A percentile compares a stretch with the other conserved stretches of the same genome.
Evolutionary conservation across 768 basidiomycete species (phyloP).

Genomic region (Rhodotorula paludigena): DNA sequence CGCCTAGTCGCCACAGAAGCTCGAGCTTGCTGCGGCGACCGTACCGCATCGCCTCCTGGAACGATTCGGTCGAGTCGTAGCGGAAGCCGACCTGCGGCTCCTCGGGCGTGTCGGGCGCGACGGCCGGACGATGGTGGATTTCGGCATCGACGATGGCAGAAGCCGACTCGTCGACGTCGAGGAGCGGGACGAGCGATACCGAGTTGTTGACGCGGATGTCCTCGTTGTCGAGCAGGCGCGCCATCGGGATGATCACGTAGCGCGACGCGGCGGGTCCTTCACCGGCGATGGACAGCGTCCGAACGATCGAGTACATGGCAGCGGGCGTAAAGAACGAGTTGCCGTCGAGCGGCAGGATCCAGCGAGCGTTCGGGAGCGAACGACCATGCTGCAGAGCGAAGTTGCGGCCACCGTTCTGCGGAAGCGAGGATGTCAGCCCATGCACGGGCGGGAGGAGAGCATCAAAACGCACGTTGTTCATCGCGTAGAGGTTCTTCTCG

Average conservation of each 20-base stretch:
- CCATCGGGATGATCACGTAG: slow-evolving; percentile 44
- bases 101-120: slow-evolving; percentile 41
- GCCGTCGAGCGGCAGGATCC: slow-evolving; percentile 45
- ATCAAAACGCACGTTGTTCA: slow-evolving; percentile 42
- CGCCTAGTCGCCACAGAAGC: slow-evolving; percentile 44
- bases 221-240: slow-evolving; percentile 42
- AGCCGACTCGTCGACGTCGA: slow-evolving; percentile 18
- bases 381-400: slow-evolving; percentile 43
- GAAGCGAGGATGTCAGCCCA: no score
- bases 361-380: slow-evolving; percentile 39
- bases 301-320: slow-evolving; percentile 41
- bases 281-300: slow-evolving; percentile 38
- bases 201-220: slow-evolving; percentile 38
- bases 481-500: slow-evolving; percentile 45
- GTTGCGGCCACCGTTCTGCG: slow-evolving; percentile 45
- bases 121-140: slow-evolving; percentile 12
- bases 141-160: slow-evolving; percentile 33
- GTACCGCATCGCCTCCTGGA: slow-evolving; percentile 44
- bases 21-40: slow-evolving; percentile 45
- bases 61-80: slow-evolving; percentile 41
- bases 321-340: slow-evolving; percentile 45
- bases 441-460: no score
- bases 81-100: slow-evolving; percentile 46
- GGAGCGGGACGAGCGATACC: slow-evolving; percentile 30
- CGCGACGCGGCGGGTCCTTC: slow-evolving; percentile 34